These are phyloP conservation scores for Phytopythium helicoides DNA, from an alignment of 352 stramenopile genomes.

Conservation along the genomic window DNA sequence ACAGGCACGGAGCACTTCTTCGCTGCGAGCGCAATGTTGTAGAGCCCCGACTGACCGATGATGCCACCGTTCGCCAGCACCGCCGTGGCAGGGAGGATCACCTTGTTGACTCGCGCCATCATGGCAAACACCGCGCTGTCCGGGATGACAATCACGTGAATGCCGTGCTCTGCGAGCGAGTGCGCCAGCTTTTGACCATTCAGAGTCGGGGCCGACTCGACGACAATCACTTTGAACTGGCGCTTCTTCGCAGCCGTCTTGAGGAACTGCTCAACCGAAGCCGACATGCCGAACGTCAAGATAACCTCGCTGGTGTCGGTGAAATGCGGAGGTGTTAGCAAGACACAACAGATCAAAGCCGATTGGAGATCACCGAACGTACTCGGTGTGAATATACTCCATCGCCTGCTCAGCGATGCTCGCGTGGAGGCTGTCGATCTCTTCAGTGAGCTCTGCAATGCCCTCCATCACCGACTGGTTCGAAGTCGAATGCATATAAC, in stretches of 20 bases:
- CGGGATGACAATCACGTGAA: conserved; percentile 95
- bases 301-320: conserved; percentile 87
- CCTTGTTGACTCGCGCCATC: conserved; percentile 98
- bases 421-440: conserved; percentile 95
- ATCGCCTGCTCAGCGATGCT: conserved; percentile 96
- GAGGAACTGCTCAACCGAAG: conserved; percentile 91
- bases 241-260: conserved; percentile 89
- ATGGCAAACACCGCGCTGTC: conserved; percentile 97
- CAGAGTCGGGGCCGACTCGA: conserved; percentile 91
- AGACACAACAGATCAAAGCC: neutral
- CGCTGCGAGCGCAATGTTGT: conserved; percentile 95
- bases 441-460: conserved; percentile 92
- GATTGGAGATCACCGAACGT: conserved; percentile 17
- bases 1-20: conserved; percentile 96
- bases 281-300: conserved; percentile 92
- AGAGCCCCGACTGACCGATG: conserved; percentile 93
- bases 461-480: conserved; percentile 90
- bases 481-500: neutral
- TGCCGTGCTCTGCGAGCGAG: conserved; percentile 84
- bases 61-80: conserved; percentile 97
- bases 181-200: conserved; percentile 91
- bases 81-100: conserved; percentile 93
- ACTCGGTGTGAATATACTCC: conserved; percentile 96
- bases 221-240: conserved; percentile 96
- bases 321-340: neutral